Evolutionary conservation across 1,284 basidiomycete species (phyloP), one percentile per base, ranked within the genome.

Genomic region (Moniliophthora roreri): DNA sequence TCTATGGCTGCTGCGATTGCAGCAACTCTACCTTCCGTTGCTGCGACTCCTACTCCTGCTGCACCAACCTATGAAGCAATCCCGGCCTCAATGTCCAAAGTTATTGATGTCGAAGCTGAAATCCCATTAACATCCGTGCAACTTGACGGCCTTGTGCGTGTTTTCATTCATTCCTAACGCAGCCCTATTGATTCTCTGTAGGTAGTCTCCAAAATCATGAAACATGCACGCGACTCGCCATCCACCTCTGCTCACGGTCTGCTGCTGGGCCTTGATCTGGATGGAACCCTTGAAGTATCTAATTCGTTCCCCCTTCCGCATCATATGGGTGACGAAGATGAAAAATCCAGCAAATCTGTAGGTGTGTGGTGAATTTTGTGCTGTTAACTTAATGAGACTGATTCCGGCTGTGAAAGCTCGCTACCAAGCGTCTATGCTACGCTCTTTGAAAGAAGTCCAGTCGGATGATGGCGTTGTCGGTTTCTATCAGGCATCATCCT

Each of bases 401-500:
- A 46, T 34, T 28, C 6, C 28, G 16, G 23, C 24, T 40, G 51
- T 57, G 21, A 57, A 60, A 92, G 90, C 79, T 48, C 85, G 88
- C 38, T 95, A 95, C 71, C 93, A 95, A 66, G 76, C 82, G 32
- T 82, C 88, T 54, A 93, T 96, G 91, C 77, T 96, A 47, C 85
- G 88, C 51, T 87, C 92, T 38, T 75, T 96, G 66, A 89, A 91
- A 65, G 93, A 98, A 68, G 93, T 98, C 56, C 91, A 94, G 68
- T 87, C 90, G 51, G 95, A 98, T 66, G 95, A 96, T 69, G 94
- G 91, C 62, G 85, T 97, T 46, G 92, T 99, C 53, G 97, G 97
- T 41, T 94, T 98, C 72, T 99, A 99, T 78, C 93, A 97, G 69
- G 90, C 89, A 44, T 93, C 89, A 44, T 85, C 87, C 16, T 80